Evolutionary conservation across 2,329 filamentous ascomycete species (phyloP).

Genomic region (Sodiomyces alkalinus): DNA sequence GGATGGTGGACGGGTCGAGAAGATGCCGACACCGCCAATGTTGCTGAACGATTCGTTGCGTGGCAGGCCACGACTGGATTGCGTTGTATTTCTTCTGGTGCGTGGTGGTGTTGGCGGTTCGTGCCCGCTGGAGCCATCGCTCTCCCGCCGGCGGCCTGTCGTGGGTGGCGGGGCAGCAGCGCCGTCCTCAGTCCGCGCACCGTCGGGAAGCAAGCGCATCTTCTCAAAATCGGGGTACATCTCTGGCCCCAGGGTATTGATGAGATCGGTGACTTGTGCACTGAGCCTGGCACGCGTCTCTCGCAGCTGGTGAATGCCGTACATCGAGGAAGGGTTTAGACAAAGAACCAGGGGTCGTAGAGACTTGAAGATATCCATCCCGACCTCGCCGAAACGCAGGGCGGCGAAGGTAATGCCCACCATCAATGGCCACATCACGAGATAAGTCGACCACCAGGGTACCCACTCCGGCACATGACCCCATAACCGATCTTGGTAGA

Average conservation of each 20-base stretch:
- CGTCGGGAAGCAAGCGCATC: constrained; percentile 50
- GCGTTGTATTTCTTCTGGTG: constrained; percentile 34
- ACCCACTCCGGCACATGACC: constrained; percentile 71
- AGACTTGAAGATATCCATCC: constrained; percentile 97
- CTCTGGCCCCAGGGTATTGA: constrained; percentile 90
- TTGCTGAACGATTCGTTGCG: constrained; percentile 91
- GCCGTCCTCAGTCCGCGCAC: constrained; percentile 22
- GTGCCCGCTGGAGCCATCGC: constrained; percentile 29
- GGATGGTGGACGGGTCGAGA: constrained; percentile 75
- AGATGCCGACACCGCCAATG: constrained; percentile 74
- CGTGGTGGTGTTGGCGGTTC: constrained; percentile 24
- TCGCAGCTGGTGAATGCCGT: constrained; percentile 68
- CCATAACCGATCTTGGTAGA: constrained; percentile 66
- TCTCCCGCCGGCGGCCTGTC: constrained; percentile 30
- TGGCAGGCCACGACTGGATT: constrained; percentile 43
- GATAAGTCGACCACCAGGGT: constrained; percentile 61
- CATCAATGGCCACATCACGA: constrained; percentile 67
- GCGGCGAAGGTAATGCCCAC: constrained; percentile 83
- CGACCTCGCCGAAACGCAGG: constrained; percentile 89
- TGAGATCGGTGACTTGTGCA: constrained; percentile 71
- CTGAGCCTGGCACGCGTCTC: constrained; percentile 59
- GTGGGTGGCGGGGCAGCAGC: constrained; percentile 9
- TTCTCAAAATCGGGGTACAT: constrained; percentile 94
- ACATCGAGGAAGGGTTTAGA: constrained; percentile 69
- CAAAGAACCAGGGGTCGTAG: constrained; percentile 75